Conservation (phyloP, 2,329 filamentous ascomycete genomes). For the Colletotrichum sp. region DNA sequence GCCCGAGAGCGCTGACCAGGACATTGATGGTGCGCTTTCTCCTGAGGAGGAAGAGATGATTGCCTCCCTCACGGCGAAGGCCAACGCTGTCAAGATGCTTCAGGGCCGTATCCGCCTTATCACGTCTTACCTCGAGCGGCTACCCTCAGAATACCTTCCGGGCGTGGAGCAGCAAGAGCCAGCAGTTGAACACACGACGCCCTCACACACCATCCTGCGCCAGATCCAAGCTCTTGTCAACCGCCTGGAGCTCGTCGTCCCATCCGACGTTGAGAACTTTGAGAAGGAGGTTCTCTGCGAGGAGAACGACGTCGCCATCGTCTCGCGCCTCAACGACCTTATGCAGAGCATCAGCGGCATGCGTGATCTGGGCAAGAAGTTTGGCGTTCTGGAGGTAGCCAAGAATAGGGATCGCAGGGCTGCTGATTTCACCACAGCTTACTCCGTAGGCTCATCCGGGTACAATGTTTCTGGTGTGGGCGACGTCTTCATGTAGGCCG, state of each 20-base stretch:
- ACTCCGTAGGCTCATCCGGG: slow-evolving; percentile 19
- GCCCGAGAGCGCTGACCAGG: slow-evolving; percentile 28
- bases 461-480: slow-evolving; percentile 25
- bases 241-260: slow-evolving; percentile 81
- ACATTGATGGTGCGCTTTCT: slow-evolving; percentile 47
- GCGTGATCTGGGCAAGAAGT: slow-evolving; percentile 78
- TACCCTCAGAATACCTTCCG: slow-evolving; percentile 70
- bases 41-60: slow-evolving; percentile 67
- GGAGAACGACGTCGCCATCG: slow-evolving; percentile 82
- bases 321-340: slow-evolving; percentile 76
- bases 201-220: slow-evolving; percentile 78
- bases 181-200: slow-evolving; percentile 39
- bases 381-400: slow-evolving; percentile 58
- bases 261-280: slow-evolving; percentile 70
- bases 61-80: slow-evolving; percentile 78
- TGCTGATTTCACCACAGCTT: not conserved
- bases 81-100: slow-evolving; percentile 94
- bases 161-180: slow-evolving; percentile 40
- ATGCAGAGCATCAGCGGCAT: slow-evolving; percentile 75
- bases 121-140: slow-evolving; percentile 75
- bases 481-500: slow-evolving; percentile 27
- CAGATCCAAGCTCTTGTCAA: slow-evolving; percentile 87
- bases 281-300: slow-evolving; percentile 76
- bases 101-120: slow-evolving; percentile 77
- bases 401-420: slow-evolving; percentile 25